Percentiles rank a stretch among this genome's conserved stretches.
Conservation (phyloP, 2,329 filamentous ascomycete genomes). For the Chaetomiaceae sp. region DNA sequence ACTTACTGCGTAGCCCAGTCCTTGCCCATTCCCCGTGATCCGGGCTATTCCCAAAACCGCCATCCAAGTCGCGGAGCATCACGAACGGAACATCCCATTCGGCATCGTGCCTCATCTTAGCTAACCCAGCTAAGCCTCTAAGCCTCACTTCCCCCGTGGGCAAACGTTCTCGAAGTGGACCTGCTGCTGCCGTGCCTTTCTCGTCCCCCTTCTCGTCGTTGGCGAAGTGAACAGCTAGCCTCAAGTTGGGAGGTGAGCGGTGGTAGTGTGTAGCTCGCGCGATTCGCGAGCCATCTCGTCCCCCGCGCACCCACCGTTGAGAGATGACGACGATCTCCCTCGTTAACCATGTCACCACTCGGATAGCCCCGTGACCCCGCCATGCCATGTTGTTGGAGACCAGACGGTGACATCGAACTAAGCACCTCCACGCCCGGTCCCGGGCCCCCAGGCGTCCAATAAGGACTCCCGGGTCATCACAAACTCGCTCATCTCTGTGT, state of each 20-base stretch:
- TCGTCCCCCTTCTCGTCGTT: neutral
- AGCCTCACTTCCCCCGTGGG: neutral
- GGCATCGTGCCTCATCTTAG: conserved; percentile 7
- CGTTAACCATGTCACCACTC: neutral
- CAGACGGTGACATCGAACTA: conserved; percentile 4
- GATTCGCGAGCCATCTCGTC: no score
- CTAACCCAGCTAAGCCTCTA: neutral
- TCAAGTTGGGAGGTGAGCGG: neutral
- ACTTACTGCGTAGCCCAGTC: conserved; percentile 1
- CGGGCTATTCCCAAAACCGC: conserved; percentile 19
- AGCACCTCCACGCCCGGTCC: neutral
- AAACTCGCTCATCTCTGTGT: conserved; percentile 1
- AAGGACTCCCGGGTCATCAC: neutral
- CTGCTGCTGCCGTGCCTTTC: no score
- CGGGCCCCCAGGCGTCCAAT: neutral
- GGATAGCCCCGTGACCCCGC: neutral
- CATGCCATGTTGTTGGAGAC: neutral
- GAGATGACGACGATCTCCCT: neutral
- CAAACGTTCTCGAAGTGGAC: neutral
- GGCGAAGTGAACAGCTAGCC: neutral
- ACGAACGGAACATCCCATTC: neutral
- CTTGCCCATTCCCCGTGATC: neutral
- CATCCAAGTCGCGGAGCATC: conserved; percentile 13
- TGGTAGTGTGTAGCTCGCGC: no score
- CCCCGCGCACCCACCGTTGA: no score